Evolutionary conservation across 805 yeast species (phyloP), one percentile per base, ranked within the genome.

Genomic region (Zygosaccharomyces rouxii): DNA sequence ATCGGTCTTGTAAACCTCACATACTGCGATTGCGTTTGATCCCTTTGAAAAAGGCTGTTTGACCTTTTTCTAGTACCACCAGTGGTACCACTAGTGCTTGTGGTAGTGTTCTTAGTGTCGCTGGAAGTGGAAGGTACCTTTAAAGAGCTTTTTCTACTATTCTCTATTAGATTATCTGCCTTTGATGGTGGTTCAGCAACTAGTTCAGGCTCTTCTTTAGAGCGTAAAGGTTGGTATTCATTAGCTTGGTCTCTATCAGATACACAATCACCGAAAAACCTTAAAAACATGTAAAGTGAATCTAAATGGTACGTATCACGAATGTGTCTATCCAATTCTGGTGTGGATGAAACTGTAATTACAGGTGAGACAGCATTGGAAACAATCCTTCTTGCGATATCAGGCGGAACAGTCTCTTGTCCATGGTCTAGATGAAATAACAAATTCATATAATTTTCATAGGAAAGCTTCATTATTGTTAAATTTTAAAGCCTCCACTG

Each of bases 1-100:
- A 72, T 50, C 5, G 77, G 74, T 19, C 68, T 62, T 1, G 70
- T 60, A 52, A 84, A 84, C 42, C 86, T 69, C 28, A 84, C 68
- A 18, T 81, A 79, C 33, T 60, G 68, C 11, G 66, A 60, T 43
- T 61, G 67, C 4, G 67, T 62, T 2, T 59, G 51, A 43, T 64
- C 67, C 19, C 70, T 54, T 44, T 63, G 66, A 25, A 64, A 59
- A 4, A 66, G 52, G 44, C 67, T 63, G 35, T 63, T 63, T 11
- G 70, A 63, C 35, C 67, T 56, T 35, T 57, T 58, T 46, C 70
- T 55, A 13, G 42, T 46, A 19, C 44, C 44, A 13, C 41, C 41
- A 16, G 19, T 16, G 21, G 55, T 44, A 21, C 47, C 42, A 6
- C 37, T 22, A 14, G 40, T 35, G 13, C 38, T 30, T 4, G 40